Percentiles rank a stretch among this genome's conserved stretches.
These are phyloP conservation scores for Puccinia novopanici DNA, from an alignment of 1,284 basidiomycete genomes.

Conservation along the genomic window DNA sequence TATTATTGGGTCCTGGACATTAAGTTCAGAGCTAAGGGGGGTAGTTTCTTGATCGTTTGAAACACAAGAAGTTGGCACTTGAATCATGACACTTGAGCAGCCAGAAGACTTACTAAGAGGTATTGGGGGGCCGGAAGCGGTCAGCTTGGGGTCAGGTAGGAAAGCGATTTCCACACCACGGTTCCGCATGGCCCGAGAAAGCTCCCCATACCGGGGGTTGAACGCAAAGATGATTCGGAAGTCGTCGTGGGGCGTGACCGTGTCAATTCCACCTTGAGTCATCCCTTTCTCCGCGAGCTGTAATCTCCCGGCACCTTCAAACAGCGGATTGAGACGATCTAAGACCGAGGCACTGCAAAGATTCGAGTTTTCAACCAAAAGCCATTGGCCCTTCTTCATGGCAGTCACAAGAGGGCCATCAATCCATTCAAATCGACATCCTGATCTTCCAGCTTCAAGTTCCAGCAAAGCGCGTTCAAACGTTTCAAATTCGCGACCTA, in stretches of 20 bases:
- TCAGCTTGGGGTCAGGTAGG: slow-evolving; percentile 33
- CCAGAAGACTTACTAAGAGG: too few relatives aligned
- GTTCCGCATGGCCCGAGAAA: slow-evolving; percentile 98
- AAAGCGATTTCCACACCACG: slow-evolving; percentile 82
- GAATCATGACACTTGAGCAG: too few relatives aligned
- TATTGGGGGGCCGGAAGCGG: background rate
- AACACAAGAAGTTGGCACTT: too few relatives aligned
- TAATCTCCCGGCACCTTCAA: slow-evolving; percentile 79
- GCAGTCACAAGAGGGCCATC: slow-evolving; percentile 91
- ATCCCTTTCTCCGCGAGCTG: slow-evolving; percentile 86
- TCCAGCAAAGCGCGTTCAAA: too few relatives aligned
- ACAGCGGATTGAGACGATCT: slow-evolving; percentile 94
- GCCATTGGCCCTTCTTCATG: slow-evolving; percentile 83
- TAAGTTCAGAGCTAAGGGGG: too few relatives aligned
- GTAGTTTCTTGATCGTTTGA: too few relatives aligned
- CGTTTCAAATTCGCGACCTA: background rate
- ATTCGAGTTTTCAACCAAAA: slow-evolving; percentile 90
- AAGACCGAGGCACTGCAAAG: slow-evolving; percentile 92
- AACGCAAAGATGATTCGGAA: too few relatives aligned
- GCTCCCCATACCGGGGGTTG: too few relatives aligned
- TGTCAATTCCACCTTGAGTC: slow-evolving; percentile 73
- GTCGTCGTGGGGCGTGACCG: slow-evolving; percentile 77
- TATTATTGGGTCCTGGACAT: too few relatives aligned
- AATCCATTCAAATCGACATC: slow-evolving; percentile 80
- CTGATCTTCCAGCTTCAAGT: slow-evolving; percentile 11